Evolutionary conservation across 2,329 filamentous ascomycete genomes (phyloP).

Genomic region (Claviceps sp.): DNA sequence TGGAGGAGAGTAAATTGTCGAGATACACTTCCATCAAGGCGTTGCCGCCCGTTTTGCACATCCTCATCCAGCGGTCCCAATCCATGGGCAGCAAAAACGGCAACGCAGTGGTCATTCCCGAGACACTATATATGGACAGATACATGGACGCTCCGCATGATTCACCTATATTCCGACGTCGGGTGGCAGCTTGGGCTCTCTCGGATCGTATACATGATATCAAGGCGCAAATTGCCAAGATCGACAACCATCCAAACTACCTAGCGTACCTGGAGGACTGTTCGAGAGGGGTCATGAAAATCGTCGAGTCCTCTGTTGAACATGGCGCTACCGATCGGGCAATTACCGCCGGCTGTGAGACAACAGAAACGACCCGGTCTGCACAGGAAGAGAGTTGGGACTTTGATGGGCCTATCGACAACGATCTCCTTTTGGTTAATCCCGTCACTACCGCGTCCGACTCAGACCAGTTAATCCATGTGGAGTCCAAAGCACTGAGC

Average conservation of each 20-base stretch:
- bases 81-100: slow-evolving; percentile 64
- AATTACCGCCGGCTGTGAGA: not conserved
- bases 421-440: slow-evolving; percentile 21
- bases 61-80: slow-evolving; percentile 75
- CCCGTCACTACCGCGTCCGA: slow-evolving; percentile 5
- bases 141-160: slow-evolving; percentile 60
- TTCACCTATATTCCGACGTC: slow-evolving; percentile 47
- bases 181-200: slow-evolving; percentile 62
- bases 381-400: slow-evolving; percentile 19
- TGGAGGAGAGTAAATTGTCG: slow-evolving; percentile 49
- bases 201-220: slow-evolving; percentile 49
- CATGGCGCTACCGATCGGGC: not conserved
- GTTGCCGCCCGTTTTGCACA: slow-evolving; percentile 76
- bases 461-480: not conserved
- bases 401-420: slow-evolving; percentile 25
- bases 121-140: slow-evolving; percentile 73
- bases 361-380: not conserved
- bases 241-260: slow-evolving; percentile 14
- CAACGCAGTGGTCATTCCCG: slow-evolving; percentile 65
- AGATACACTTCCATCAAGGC: slow-evolving; percentile 59
- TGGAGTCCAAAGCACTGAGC: slow-evolving; percentile 8
- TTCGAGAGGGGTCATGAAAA: slow-evolving; percentile 13
- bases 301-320: not conserved
- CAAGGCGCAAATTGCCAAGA: slow-evolving; percentile 24
- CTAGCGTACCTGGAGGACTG: slow-evolving; percentile 17